Percentiles rank a stretch among this genome's conserved stretches.
Conservation (phyloP, 441 rosid genomes). For the Eruca vesicaria region DNA sequence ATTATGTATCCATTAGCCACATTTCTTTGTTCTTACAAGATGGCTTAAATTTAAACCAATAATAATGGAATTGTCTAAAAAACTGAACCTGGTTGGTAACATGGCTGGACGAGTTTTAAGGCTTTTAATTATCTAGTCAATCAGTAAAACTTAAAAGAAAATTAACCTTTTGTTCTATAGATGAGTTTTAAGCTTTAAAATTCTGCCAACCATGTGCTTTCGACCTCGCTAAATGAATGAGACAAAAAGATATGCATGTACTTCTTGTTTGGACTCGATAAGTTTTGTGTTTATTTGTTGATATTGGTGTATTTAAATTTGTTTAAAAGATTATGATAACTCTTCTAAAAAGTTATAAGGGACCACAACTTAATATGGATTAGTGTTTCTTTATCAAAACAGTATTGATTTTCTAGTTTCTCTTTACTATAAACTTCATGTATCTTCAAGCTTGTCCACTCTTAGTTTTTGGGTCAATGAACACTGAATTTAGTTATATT, state of each 20-base stretch:
- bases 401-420: neutral
- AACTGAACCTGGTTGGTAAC: too few species aligned
- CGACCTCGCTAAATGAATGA: slow-evolving; percentile 53
- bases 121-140: neutral
- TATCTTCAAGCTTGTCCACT: neutral
- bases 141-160: too few species aligned
- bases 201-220: slow-evolving; percentile 79
- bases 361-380: neutral
- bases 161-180: neutral
- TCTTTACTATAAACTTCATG: neutral
- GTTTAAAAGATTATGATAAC: neutral
- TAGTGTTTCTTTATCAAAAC: neutral
- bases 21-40: neutral
- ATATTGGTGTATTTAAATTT: neutral
- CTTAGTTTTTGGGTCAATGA: neutral
- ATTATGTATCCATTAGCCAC: neutral
- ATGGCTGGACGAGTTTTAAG: neutral
- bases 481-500: neutral
- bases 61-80: too few species aligned
- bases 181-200: neutral
- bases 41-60: too few species aligned
- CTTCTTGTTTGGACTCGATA: neutral
- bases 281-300: neutral
- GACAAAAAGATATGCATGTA: neutral
- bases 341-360: neutral